Conservation (phyloP, 2,329 filamentous ascomycete species). For the Claviceps humidiphila region DNA sequence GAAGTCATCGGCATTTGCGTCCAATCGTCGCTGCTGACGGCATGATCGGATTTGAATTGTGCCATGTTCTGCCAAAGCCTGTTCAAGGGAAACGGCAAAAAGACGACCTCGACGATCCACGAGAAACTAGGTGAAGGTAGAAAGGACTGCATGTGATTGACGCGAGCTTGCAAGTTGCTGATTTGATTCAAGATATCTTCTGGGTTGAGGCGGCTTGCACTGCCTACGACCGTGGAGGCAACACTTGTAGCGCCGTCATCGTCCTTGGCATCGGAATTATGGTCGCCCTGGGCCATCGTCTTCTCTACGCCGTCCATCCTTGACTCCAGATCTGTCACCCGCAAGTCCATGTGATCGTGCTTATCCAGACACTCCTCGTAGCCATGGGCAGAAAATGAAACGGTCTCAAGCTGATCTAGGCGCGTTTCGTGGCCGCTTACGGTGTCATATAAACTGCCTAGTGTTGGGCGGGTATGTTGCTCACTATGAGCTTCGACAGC, state of each 20-base stretch:
- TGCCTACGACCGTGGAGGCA: conserved; percentile 31
- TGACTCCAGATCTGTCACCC: conserved; percentile 56
- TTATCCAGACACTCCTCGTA: conserved; percentile 58
- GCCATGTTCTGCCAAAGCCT: conserved; percentile 38
- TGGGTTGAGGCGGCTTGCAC: conserved; percentile 24
- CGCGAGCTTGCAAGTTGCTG: conserved; percentile 34
- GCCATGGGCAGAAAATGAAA: conserved; percentile 52
- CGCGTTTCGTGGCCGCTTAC: conserved; percentile 50
- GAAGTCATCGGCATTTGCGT: conserved; percentile 38
- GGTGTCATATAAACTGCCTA: conserved; percentile 35
- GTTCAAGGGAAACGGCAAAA: conserved; percentile 55
- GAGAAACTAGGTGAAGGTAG: conserved; percentile 49
- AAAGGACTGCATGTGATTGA: conserved; percentile 43
- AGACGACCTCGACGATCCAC: conserved; percentile 65
- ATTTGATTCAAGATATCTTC: conserved; percentile 38
- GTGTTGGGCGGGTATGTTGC: conserved; percentile 19
- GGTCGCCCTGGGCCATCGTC: conserved; percentile 34
- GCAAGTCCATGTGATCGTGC: conserved; percentile 52
- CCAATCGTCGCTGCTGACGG: conserved; percentile 34
- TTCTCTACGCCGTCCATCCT: conserved; percentile 48
- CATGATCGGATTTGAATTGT: conserved; percentile 31
- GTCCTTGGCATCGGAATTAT: conserved; percentile 21
- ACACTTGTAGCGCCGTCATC: conserved; percentile 34
- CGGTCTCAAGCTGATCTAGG: conserved; percentile 54
- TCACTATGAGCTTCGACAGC: conserved; percentile 9